phyloP scores from a whole-genome alignment of 73 alveolate species.

The Tetrahymena borealis region DNA sequence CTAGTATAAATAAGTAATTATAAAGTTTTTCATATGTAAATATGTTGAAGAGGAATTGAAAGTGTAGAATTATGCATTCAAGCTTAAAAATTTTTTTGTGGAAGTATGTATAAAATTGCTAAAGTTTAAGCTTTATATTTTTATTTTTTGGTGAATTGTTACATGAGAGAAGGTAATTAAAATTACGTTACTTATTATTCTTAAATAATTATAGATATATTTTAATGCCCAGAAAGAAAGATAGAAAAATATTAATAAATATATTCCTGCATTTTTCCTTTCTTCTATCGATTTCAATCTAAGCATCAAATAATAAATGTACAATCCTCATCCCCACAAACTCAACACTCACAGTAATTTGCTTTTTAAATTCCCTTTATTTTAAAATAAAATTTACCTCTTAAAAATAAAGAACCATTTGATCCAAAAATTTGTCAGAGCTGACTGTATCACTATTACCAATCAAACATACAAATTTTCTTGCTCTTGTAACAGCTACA shows the following conservation, averaged over 20 bases:
- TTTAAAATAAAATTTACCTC: slow-evolving; percentile 71
- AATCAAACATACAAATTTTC: slow-evolving; percentile 76
- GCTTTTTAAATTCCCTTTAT: slow-evolving; percentile 27
- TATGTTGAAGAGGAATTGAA: neutral
- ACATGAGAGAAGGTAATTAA: too few relatives aligned
- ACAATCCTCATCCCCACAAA: slow-evolving; percentile 15
- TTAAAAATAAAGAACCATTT: slow-evolving; percentile 66
- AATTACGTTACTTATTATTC: too few relatives aligned
- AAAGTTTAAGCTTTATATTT: too few relatives aligned
- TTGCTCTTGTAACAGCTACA: slow-evolving; percentile 97
- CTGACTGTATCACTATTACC: slow-evolving; percentile 89
- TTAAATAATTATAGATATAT: too few relatives aligned
- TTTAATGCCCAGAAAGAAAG: too few relatives aligned
- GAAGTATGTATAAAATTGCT: neutral
- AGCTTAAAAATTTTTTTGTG: neutral
- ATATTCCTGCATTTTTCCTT: too few relatives aligned
- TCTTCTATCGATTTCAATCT: too few relatives aligned
- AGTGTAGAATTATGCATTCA: neutral
- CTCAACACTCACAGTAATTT: slow-evolving; percentile 16
- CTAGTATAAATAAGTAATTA: neutral
- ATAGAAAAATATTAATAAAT: too few relatives aligned
- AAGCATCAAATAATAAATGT: too few relatives aligned
- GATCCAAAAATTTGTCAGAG: slow-evolving; percentile 49
- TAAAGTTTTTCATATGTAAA: neutral
- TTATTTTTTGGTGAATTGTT: too few relatives aligned